Conservation (phyloP, 805 yeast species). For the Brettanomyces custersianus region DNA sequence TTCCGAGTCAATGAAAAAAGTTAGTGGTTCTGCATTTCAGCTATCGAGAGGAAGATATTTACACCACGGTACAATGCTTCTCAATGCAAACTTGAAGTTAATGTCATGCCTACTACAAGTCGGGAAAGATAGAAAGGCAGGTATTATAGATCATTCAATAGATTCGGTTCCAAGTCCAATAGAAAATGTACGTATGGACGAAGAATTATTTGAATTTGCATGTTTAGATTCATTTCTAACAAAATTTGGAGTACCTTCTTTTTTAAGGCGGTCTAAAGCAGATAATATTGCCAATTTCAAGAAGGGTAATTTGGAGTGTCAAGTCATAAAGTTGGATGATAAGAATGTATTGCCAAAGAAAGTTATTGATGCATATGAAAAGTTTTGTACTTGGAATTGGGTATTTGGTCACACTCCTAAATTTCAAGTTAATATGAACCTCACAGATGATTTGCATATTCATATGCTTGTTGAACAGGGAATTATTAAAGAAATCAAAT, state of each 20-base stretch:
- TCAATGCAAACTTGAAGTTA: slow-evolving; percentile 52
- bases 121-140: slow-evolving; percentile 8
- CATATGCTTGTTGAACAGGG: slow-evolving; percentile 47
- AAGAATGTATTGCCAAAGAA: slow-evolving; percentile 25
- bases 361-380: slow-evolving; percentile 28
- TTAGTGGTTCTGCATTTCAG: slow-evolving; percentile 92
- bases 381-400: slow-evolving; percentile 62
- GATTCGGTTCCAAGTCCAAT: slow-evolving; percentile 80
- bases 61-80: slow-evolving; percentile 94
- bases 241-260: slow-evolving; percentile 20
- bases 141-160: slow-evolving; percentile 32
- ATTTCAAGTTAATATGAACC: slow-evolving; percentile 49
- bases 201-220: slow-evolving; percentile 36
- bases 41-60: slow-evolving; percentile 72
- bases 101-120: slow-evolving; percentile 49
- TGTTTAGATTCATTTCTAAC: slow-evolving; percentile 33
- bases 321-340: slow-evolving; percentile 18
- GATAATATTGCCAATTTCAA: slow-evolving; percentile 10
- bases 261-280: slow-evolving; percentile 3
- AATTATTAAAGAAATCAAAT: slow-evolving; percentile 7
- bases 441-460: slow-evolving; percentile 24
- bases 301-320: slow-evolving; percentile 9
- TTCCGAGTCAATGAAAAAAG: slow-evolving; percentile 37
- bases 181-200: slow-evolving; percentile 44
- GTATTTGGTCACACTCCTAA: slow-evolving; percentile 67